Evolutionary conservation across 2,329 filamentous ascomycete species (phyloP).

Genomic region (Sporothrix sp.): DNA sequence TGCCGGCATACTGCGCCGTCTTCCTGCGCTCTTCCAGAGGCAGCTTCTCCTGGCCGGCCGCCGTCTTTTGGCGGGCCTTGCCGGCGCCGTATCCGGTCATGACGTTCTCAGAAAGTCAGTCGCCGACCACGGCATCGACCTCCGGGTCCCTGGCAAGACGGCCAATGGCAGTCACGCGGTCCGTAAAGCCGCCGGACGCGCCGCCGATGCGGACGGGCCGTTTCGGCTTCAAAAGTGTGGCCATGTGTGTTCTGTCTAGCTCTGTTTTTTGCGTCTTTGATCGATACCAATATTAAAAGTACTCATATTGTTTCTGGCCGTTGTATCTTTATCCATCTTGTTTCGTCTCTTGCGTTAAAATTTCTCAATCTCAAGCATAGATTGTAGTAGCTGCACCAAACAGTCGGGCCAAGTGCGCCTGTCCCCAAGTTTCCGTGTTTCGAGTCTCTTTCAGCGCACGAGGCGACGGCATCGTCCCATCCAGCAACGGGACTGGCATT

Average conservation of each 20-base stretch:
- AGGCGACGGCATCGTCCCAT: too few relatives aligned
- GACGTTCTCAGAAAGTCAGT: constrained; percentile 18
- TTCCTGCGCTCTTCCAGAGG: constrained; percentile 16
- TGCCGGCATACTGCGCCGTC: constrained; percentile 22
- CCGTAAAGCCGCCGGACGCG: constrained; percentile 24
- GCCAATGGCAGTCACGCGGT: constrained; percentile 25
- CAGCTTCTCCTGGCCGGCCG: constrained; percentile 14
- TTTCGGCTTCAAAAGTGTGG: neutral
- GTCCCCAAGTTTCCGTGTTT: too few relatives aligned
- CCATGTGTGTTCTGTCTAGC: neutral
- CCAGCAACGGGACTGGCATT: too few relatives aligned
- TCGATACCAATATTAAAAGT: too few relatives aligned
- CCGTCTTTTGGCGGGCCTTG: constrained; percentile 5
- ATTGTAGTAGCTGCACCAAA: too few relatives aligned
- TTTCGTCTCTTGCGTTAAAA: too few relatives aligned
- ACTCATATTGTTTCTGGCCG: too few relatives aligned
- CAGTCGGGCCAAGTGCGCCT: too few relatives aligned
- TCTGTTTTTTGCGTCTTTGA: neutral
- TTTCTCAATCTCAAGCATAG: too few relatives aligned
- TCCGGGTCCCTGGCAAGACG: constrained; percentile 19
- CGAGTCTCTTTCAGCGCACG: too few relatives aligned
- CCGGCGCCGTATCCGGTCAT: constrained; percentile 14
- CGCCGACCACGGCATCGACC: constrained; percentile 18
- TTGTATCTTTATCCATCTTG: too few relatives aligned
- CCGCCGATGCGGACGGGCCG: constrained; percentile 24